phyloP scores from a whole-genome alignment of 228 moss, liverwort and hornwort species.

The Sphagnum magellanicum region DNA sequence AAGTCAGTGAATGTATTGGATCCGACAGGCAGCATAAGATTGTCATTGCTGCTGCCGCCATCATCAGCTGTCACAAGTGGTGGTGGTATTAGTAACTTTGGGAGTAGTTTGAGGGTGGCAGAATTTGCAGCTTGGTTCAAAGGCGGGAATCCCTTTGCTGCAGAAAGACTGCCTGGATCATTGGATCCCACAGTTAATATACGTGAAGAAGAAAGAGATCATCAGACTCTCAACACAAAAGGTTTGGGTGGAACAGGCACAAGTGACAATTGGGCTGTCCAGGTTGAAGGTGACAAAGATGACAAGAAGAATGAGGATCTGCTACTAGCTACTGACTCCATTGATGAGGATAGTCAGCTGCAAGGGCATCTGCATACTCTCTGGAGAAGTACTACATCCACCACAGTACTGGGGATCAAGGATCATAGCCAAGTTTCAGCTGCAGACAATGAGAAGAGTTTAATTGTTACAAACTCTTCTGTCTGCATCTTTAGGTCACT shows the following conservation, averaged over 20 bases:
- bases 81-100: too few relatives aligned
- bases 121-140: conserved; percentile 73
- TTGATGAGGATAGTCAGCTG: conserved; percentile 98
- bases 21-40: conserved; percentile 52
- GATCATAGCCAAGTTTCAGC: too few relatives aligned
- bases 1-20: conserved; percentile 63
- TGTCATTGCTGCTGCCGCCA: too few relatives aligned
- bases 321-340: conserved; percentile 57
- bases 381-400: conserved; percentile 24
- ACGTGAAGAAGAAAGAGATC: conserved; percentile 9
- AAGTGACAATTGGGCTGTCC: conserved; percentile 36
- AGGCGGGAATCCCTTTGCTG: conserved; percentile 90
- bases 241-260: conserved; percentile 20
- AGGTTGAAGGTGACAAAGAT: conserved; percentile 67
- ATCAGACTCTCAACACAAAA: conserved; percentile 21
- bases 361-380: conserved; percentile 69
- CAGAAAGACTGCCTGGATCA: conserved; percentile 24
- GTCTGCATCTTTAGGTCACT: conserved; percentile 79
- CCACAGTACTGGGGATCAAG: too few relatives aligned
- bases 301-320: conserved; percentile 87
- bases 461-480: conserved; percentile 87
- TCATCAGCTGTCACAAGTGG: too few relatives aligned
- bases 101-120: neutral
- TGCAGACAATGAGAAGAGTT: conserved; percentile 31
- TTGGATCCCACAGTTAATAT: conserved; percentile 7